Evolutionary conservation across 2,329 filamentous ascomycete species (phyloP).

Genomic region (Colletotrichum costaricense): DNA sequence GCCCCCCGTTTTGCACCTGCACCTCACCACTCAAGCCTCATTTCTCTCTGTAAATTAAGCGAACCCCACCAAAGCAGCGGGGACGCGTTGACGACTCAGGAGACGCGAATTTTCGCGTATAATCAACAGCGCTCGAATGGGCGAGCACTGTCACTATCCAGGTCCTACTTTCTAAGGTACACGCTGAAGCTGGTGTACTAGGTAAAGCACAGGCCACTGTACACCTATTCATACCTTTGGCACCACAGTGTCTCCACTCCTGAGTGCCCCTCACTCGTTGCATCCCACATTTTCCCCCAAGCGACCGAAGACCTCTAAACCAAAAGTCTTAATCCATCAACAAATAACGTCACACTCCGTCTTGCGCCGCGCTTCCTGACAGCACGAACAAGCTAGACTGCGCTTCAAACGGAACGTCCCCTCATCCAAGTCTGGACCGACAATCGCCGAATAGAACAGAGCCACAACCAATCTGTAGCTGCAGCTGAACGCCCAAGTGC

Average conservation of each 20-base stretch:
- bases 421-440: neutral
- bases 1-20: constrained; percentile 23
- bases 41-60: constrained; percentile 31
- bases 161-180: too few relatives aligned
- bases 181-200: neutral
- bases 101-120: constrained; percentile 36
- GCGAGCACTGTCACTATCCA: neutral
- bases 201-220: neutral
- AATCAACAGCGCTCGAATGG: neutral
- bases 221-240: neutral
- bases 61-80: constrained; percentile 13
- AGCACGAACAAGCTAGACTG: neutral
- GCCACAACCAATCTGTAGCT: neutral
- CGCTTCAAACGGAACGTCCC: neutral
- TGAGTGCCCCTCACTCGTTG: constrained; percentile 4
- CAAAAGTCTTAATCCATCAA: constrained; percentile 30
- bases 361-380: constrained; percentile 9
- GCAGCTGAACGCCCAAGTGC: neutral
- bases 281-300: constrained; percentile 31
- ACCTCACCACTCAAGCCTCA: constrained; percentile 19
- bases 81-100: constrained; percentile 23
- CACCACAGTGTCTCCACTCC: neutral
- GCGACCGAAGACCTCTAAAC: constrained; percentile 20
- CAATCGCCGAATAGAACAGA: neutral
- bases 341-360: constrained; percentile 34